A percentile compares a stretch with the other conserved stretches of the same genome.
Evolutionary conservation across 148 eudicot genomes (phyloP).

Genomic region (Silene latifolia): DNA sequence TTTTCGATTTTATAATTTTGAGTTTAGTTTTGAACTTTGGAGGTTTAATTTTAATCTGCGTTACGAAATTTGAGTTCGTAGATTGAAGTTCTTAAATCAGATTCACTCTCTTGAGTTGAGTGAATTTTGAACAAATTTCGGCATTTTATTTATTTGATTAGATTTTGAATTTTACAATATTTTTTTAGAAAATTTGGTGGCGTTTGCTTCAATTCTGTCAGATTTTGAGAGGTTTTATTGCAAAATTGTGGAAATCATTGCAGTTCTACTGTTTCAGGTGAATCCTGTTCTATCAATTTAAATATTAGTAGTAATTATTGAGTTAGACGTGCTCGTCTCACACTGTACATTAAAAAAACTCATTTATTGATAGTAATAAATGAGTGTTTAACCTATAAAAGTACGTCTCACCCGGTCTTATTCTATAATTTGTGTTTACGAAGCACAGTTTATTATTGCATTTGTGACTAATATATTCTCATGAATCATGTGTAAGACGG

Average conservation of each 20-base stretch:
- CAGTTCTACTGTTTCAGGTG: slow-evolving; percentile 29
- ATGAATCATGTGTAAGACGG: too few relatives aligned
- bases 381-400: too few relatives aligned
- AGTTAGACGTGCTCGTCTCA: too few relatives aligned
- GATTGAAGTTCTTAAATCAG: neutral
- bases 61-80: neutral
- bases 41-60: neutral
- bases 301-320: too few relatives aligned
- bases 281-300: neutral
- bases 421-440: too few relatives aligned
- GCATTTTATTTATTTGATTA: neutral
- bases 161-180: neutral
- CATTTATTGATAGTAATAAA: too few relatives aligned
- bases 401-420: too few relatives aligned
- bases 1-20: neutral
- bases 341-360: too few relatives aligned
- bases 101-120: neutral
- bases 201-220: too few relatives aligned
- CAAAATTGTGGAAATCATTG: slow-evolving; percentile 10
- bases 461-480: neutral
- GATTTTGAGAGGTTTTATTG: neutral
- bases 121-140: neutral
- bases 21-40: neutral
- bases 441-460: neutral
- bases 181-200: neutral